Evolutionary conservation across 805 yeast genomes (phyloP), one percentile per base, ranked within the genome.

Genomic region (Lipomyces mesembrius): DNA sequence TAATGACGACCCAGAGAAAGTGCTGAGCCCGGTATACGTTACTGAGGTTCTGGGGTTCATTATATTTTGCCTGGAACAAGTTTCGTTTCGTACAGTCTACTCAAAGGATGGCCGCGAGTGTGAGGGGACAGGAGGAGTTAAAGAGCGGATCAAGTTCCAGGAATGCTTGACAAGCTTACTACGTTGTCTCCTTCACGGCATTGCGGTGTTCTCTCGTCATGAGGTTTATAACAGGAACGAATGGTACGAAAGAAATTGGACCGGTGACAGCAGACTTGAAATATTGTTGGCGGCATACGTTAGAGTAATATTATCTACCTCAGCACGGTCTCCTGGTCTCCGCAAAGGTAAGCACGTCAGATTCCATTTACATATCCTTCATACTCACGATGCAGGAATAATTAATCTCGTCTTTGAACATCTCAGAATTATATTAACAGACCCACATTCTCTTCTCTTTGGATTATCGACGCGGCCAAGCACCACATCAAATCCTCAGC

Each of bases 311-410:
- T 43, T 43, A 7, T 17, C 49, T n/a, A n/a, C 49, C 22, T 22
- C 49, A n/a, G 49, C 49, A 17, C 49, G 49, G 57, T 29, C 57
- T 54, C n/a, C 35, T 17, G 37, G 57, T 34, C 37, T 29, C 37
- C 34, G 37, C 57, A 54, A 54, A 29, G 57, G 57, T 54, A 34
- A 29, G 34, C 37, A 34, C 32, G 5, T 25, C 27, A 52, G 55
- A 29, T 5, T 14, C 12, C n/a, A 11, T 27, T 1, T 52, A 11
- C 55, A 14, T 4, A 14, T 52, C 55, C 37, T 14, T 54, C 43
- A n/a, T 54, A n/a, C 37, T 54, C 20, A 29, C 20, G 8, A 54
- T 54, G 20, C 57, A 29, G 34, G 37, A n/a, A 54, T 34, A 20
- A 29, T 29, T n/a, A 54, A 14, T 17, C 57, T 54, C 37, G 20